These are phyloP conservation scores for Rhizoctonia solani DNA, from an alignment of 1,284 basidiomycete genomes.

Conservation along the genomic window DNA sequence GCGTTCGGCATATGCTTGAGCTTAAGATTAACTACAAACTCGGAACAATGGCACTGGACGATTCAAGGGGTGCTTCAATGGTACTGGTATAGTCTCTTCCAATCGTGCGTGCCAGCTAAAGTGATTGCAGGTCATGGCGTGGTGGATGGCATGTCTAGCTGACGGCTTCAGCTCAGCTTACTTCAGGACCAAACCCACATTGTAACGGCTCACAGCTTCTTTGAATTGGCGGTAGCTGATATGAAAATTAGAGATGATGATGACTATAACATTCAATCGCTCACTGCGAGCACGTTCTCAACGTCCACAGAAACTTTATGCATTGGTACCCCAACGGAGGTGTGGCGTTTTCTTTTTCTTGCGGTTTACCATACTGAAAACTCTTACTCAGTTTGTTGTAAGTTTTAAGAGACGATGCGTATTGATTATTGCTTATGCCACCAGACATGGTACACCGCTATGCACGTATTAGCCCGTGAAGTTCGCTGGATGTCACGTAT, in stretches of 20 bases:
- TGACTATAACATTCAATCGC: slow-evolving; percentile 61
- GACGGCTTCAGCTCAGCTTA: slow-evolving; percentile 65
- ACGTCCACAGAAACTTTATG: slow-evolving; percentile 37
- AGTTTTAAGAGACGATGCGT: slow-evolving; percentile 38
- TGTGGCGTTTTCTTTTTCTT: slow-evolving; percentile 44
- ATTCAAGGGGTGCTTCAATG: slow-evolving; percentile 22
- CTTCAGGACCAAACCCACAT: slow-evolving; percentile 61
- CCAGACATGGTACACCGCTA: slow-evolving; percentile 55
- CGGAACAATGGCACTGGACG: slow-evolving; percentile 5
- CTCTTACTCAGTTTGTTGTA: slow-evolving; percentile 48
- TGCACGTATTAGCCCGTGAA: slow-evolving; percentile 77
- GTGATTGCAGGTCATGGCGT: slow-evolving; percentile 65
- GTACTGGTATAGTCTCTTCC: neutral
- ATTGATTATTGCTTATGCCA: neutral
- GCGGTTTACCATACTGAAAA: slow-evolving; percentile 31
- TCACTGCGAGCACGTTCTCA: slow-evolving; percentile 13
- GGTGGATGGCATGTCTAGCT: slow-evolving; percentile 69
- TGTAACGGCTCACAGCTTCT: slow-evolving; percentile 55
- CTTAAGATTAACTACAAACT: slow-evolving; percentile 56
- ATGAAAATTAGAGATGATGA: slow-evolving; percentile 59
- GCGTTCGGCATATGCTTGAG: slow-evolving; percentile 76
- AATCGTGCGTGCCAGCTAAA: neutral
- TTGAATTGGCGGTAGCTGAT: slow-evolving; percentile 49
- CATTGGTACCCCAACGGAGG: slow-evolving; percentile 54
- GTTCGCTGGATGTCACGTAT: slow-evolving; percentile 76